phyloP scores from a whole-genome alignment of 805 yeast species.

The Cyberlindnera mrakii region DNA sequence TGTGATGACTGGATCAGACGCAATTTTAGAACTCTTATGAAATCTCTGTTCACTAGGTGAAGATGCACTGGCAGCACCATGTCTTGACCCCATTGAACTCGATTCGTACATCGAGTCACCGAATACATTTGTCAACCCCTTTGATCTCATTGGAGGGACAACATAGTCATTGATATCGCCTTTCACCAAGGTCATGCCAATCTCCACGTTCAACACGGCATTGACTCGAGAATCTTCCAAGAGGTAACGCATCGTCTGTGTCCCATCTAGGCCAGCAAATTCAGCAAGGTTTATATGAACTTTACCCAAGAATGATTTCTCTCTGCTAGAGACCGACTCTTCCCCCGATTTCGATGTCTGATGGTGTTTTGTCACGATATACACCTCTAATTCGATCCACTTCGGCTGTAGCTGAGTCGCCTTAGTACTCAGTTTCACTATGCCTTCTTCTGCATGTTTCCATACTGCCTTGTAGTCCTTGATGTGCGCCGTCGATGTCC shows the following conservation, averaged over 20 bases:
- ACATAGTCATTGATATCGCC: constrained; percentile 38
- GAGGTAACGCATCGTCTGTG: constrained; percentile 53
- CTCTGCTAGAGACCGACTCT: neutral
- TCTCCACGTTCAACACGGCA: constrained; percentile 60
- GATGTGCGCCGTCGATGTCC: constrained; percentile 38
- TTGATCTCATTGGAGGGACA: constrained; percentile 37
- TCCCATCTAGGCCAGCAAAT: constrained; percentile 46
- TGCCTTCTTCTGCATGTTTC: constrained; percentile 31
- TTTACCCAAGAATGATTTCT: constrained; percentile 52
- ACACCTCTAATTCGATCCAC: constrained; percentile 36
- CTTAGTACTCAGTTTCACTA: constrained; percentile 36
- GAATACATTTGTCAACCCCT: constrained; percentile 42
- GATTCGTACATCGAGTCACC: constrained; percentile 11
- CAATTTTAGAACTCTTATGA: constrained; percentile 14
- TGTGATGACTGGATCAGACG: constrained; percentile 43
- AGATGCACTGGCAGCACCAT: constrained; percentile 5
- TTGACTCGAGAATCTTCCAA: constrained; percentile 77
- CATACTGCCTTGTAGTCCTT: constrained; percentile 48
- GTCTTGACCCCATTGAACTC: constrained; percentile 7
- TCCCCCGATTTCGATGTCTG: constrained; percentile 2
- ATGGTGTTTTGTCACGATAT: constrained; percentile 27
- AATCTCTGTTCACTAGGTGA: constrained; percentile 7
- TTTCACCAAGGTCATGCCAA: constrained; percentile 41
- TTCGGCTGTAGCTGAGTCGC: constrained; percentile 30
- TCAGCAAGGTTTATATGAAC: constrained; percentile 68